A percentile compares a stretch with the other conserved stretches of the same genome.
Evolutionary conservation across 2,329 filamentous ascomycete species (phyloP).

Genomic region (Hypoxylon sp.): DNA sequence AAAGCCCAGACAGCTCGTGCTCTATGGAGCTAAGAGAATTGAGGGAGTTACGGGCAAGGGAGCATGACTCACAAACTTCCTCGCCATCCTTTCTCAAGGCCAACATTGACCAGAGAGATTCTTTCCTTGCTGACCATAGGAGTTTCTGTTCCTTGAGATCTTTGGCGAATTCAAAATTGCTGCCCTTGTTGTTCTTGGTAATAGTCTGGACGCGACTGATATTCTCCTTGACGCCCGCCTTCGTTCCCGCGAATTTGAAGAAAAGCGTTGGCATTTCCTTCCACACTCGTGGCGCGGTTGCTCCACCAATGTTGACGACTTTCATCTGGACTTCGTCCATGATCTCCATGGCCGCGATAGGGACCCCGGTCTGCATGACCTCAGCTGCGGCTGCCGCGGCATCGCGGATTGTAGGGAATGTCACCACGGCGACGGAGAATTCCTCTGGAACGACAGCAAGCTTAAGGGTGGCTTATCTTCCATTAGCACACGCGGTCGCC

Average conservation of each 20-base stretch:
- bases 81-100: slow-evolving; percentile 75
- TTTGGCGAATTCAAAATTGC: slow-evolving; percentile 82
- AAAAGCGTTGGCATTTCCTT: slow-evolving; percentile 83
- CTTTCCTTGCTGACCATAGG: slow-evolving; percentile 85
- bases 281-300: slow-evolving; percentile 78
- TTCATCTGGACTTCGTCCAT: slow-evolving; percentile 93
- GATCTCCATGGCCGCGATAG: slow-evolving; percentile 84
- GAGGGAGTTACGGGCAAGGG: slow-evolving; percentile 54
- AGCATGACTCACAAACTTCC: slow-evolving; percentile 77
- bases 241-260: slow-evolving; percentile 88
- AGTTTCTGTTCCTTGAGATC: slow-evolving; percentile 79
- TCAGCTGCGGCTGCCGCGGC: slow-evolving; percentile 81
- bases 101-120: slow-evolving; percentile 87
- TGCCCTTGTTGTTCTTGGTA: slow-evolving; percentile 74
- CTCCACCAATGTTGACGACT: slow-evolving; percentile 82
- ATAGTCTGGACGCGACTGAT: slow-evolving; percentile 78
- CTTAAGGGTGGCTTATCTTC: slow-evolving; percentile 77
- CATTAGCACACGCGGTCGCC: slow-evolving; percentile 6
- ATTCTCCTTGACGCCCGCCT: slow-evolving; percentile 82
- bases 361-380: slow-evolving; percentile 82
- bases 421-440: slow-evolving; percentile 83
- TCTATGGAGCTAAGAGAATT: neutral
- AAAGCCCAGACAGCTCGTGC: neutral
- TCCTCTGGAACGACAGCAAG: slow-evolving; percentile 82
- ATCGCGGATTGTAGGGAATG: slow-evolving; percentile 82